These are phyloP conservation scores for Thalassiosira profunda DNA, from an alignment of 108 stramenopile genomes.

Conservation along the genomic window DNA sequence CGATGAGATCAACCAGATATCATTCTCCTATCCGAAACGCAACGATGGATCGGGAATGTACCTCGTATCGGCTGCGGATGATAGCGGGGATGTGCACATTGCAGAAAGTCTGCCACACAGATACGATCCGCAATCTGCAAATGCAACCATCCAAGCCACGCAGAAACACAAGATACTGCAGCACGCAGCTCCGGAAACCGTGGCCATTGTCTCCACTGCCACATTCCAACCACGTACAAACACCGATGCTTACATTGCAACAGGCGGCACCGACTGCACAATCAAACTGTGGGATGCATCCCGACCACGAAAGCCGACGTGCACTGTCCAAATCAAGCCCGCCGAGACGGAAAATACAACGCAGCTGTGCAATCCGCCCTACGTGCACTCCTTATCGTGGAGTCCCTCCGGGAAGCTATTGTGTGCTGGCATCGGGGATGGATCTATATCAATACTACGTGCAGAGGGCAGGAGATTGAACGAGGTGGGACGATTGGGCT, in stretches of 20 bases:
- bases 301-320: constrained; percentile 50
- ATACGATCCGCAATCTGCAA: too few relatives aligned
- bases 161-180: constrained; percentile 28
- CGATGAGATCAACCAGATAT: constrained; percentile 49
- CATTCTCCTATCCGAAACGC: constrained; percentile 39
- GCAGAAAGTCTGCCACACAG: constrained; percentile 23
- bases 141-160: not conserved
- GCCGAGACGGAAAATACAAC: constrained; percentile 24
- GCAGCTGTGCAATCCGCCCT: constrained; percentile 90
- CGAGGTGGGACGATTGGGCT: constrained; percentile 45
- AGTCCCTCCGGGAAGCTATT: constrained; percentile 65
- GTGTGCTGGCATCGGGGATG: constrained; percentile 83
- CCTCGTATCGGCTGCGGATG: constrained; percentile 66
- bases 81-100: constrained; percentile 70
- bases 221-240: constrained; percentile 58
- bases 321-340: constrained; percentile 43
- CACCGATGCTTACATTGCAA: constrained; percentile 48
- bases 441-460: constrained; percentile 50
- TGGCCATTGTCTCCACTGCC: constrained; percentile 60
- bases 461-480: constrained; percentile 53
- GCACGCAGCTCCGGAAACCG: constrained; percentile 57
- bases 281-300: constrained; percentile 75
- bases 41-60: constrained; percentile 11
- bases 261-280: constrained; percentile 84
- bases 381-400: constrained; percentile 81